Evolutionary conservation across 495 filamentous ascomycete species (phyloP).

Genomic region (Daldinia grandis): DNA sequence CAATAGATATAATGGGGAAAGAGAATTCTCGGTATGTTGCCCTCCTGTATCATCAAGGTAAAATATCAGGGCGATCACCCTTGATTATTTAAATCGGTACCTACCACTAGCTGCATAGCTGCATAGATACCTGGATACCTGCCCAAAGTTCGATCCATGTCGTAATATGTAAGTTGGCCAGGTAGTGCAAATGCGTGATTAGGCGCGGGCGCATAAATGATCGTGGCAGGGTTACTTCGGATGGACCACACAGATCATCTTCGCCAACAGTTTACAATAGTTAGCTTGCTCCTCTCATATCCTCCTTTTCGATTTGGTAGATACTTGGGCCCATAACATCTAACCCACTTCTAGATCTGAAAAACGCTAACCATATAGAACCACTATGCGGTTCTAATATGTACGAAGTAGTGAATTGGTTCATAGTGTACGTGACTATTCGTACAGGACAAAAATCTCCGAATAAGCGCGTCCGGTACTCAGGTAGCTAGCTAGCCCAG

Average conservation of each 20-base stretch:
- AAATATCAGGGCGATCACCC: conserved; percentile 34
- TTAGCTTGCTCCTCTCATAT: conserved; percentile 6
- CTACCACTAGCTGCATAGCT: conserved; percentile 2
- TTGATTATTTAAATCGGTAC: conserved; percentile 34
- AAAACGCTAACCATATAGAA: not conserved
- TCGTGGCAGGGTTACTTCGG: conserved; percentile 33
- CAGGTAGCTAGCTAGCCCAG: conserved; percentile 9
- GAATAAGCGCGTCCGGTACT: conserved; percentile 14
- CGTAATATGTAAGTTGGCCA: conserved; percentile 4
- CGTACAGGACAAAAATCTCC: conserved; percentile 7
- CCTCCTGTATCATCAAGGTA: conserved; percentile 25
- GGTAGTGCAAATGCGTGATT: conserved; percentile 7
- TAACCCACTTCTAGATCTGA: conserved; percentile 4
- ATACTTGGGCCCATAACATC: not conserved
- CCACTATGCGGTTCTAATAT: conserved; percentile 1
- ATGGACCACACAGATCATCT: conserved; percentile 21
- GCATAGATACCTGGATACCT: conserved; percentile 13
- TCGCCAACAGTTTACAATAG: not conserved
- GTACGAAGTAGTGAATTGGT: not conserved
- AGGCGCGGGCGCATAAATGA: conserved; percentile 43
- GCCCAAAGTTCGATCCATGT: conserved; percentile 19
- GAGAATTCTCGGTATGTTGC: conserved; percentile 5
- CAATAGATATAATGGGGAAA: not conserved
- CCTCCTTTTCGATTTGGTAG: conserved; percentile 13
- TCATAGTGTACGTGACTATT: conserved; percentile 12